Conservation (phyloP, 2,329 filamentous ascomycete species). For the Aspergillus sp. region DNA sequence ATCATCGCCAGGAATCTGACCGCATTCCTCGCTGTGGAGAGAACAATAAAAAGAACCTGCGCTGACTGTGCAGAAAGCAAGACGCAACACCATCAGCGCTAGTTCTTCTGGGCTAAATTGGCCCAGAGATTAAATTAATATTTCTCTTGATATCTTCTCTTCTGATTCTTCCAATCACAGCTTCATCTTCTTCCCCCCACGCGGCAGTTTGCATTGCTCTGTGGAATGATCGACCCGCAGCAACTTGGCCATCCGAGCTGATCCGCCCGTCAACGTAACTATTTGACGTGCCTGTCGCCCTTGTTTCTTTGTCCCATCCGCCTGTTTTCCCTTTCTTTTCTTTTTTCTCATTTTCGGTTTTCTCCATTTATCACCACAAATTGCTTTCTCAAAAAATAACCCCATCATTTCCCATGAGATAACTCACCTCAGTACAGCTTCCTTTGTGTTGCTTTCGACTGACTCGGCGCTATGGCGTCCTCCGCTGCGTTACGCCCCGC, state of each 20-base stretch:
- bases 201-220: too few relatives aligned
- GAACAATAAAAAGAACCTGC: too few relatives aligned
- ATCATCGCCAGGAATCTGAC: too few relatives aligned
- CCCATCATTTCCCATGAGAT: not conserved
- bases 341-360: not conserved
- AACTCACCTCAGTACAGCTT: slow-evolving; percentile 3
- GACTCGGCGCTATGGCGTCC: slow-evolving; percentile 13
- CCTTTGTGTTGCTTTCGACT: slow-evolving; percentile 10
- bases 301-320: not conserved
- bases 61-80: too few relatives aligned
- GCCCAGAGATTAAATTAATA: too few relatives aligned
- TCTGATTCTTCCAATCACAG: too few relatives aligned
- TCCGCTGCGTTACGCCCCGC: slow-evolving; percentile 13
- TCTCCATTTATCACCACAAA: not conserved
- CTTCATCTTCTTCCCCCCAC: too few relatives aligned
- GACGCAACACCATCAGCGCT: too few relatives aligned
- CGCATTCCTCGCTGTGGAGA: too few relatives aligned
- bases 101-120: too few relatives aligned
- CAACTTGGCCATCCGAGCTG: not conserved
- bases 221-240: not conserved
- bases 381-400: slow-evolving; percentile 3
- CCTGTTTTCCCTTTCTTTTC: not conserved
- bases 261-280: not conserved
- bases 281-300: too few relatives aligned
- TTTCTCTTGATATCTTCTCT: too few relatives aligned